A percentile compares a stretch with the other conserved stretches of the same genome.
These are phyloP conservation scores for Trichoderma pleuroti DNA, from an alignment of 2,329 filamentous ascomycete species.

Conservation along the genomic window DNA sequence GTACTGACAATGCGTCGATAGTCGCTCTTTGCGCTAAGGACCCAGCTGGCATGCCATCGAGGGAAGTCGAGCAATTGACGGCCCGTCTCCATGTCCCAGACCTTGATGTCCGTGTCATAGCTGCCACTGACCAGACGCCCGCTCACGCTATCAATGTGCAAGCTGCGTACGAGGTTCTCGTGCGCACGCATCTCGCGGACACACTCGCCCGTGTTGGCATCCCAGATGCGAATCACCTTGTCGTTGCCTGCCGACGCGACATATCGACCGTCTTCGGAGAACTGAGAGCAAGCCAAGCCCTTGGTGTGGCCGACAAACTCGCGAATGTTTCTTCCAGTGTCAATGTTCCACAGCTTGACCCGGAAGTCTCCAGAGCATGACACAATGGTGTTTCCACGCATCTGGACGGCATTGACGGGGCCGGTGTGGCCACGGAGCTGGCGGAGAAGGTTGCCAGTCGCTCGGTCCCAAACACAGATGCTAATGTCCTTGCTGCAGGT, in stretches of 20 bases:
- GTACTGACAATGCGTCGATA: slow-evolving; percentile 93
- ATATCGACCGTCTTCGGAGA: slow-evolving; percentile 89
- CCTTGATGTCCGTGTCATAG: slow-evolving; percentile 94
- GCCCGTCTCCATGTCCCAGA: slow-evolving; percentile 83
- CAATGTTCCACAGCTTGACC: slow-evolving; percentile 93
- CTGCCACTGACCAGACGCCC: slow-evolving; percentile 85
- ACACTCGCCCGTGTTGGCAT: slow-evolving; percentile 83
- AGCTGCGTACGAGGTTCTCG: slow-evolving; percentile 76
- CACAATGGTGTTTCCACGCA: slow-evolving; percentile 88
- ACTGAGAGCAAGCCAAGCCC: slow-evolving; percentile 92
- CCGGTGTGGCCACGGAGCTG: slow-evolving; percentile 82
- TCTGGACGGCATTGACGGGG: slow-evolving; percentile 93
- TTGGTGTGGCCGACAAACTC: slow-evolving; percentile 89
- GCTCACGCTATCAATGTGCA: slow-evolving; percentile 86
- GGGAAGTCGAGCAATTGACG: slow-evolving; percentile 77
- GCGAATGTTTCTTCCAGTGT: slow-evolving; percentile 81
- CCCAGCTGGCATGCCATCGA: slow-evolving; percentile 97
- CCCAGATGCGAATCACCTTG: slow-evolving; percentile 92
- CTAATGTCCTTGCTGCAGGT: slow-evolving; percentile 95
- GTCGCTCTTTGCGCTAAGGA: slow-evolving; percentile 91
- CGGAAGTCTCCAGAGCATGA: slow-evolving; percentile 91
- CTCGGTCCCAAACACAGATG: slow-evolving; percentile 91
- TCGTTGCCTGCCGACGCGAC: slow-evolving; percentile 95
- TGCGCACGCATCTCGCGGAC: slow-evolving; percentile 80
- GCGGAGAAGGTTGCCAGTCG: slow-evolving; percentile 70